Conservation (phyloP, 2,329 filamentous ascomycete genomes). For the Penicillium sp. region DNA sequence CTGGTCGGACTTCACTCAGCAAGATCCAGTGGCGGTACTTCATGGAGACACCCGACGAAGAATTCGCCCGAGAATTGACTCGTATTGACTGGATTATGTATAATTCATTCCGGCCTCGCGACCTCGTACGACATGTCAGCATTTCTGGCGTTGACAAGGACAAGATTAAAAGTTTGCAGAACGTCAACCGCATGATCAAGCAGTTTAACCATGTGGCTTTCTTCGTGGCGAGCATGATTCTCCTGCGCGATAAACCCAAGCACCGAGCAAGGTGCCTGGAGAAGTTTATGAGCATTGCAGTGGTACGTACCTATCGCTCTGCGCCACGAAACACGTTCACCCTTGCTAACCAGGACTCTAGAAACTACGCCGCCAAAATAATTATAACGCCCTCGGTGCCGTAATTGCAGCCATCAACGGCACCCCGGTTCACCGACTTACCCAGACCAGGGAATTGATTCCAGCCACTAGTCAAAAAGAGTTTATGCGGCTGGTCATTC, state of each 20-base stretch:
- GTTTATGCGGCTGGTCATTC: constrained; percentile 82
- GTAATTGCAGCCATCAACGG: constrained; percentile 91
- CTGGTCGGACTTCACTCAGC: constrained; percentile 68
- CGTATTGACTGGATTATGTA: constrained; percentile 99
- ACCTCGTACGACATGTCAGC: constrained; percentile 89
- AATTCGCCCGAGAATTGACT: constrained; percentile 87
- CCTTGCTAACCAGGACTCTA: constrained; percentile 31
- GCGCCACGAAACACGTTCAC: neutral
- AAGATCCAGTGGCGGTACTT: constrained; percentile 89
- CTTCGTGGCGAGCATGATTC: constrained; percentile 79
- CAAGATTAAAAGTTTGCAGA: constrained; percentile 71
- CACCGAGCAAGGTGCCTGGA: constrained; percentile 88
- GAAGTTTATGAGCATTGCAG: constrained; percentile 90
- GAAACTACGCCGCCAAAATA: constrained; percentile 87
- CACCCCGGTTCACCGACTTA: constrained; percentile 79
- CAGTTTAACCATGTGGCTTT: constrained; percentile 87
- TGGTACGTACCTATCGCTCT: constrained; percentile 34
- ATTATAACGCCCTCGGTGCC: constrained; percentile 95
- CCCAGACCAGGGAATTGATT: constrained; percentile 76
- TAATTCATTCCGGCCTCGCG: constrained; percentile 87
- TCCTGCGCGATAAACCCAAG: constrained; percentile 93
- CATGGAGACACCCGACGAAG: constrained; percentile 81
- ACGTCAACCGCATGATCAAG: constrained; percentile 91
- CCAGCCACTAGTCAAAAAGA: constrained; percentile 72
- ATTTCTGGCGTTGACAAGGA: constrained; percentile 56